Evolutionary conservation across 202 grass and related monocot species (phyloP).

Genomic region (Cymbopogon flexuosus): DNA sequence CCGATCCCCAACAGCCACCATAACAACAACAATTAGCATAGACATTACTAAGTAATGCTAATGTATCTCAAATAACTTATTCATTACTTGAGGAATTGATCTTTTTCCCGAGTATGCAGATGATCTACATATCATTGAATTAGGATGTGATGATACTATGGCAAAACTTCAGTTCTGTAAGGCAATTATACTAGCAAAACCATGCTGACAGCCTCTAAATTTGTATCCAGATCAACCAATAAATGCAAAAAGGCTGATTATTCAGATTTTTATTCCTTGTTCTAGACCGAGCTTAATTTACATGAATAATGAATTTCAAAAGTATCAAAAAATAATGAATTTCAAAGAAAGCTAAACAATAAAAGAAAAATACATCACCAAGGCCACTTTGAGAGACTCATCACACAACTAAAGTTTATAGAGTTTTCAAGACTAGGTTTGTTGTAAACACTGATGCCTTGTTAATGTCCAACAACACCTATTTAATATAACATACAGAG

Average conservation of each 20-base stretch:
- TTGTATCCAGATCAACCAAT: background rate
- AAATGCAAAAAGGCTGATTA: background rate
- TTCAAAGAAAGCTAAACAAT: constrained; percentile 5
- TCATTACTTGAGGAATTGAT: background rate
- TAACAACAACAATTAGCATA: constrained; percentile 8
- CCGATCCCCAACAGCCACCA: too few species aligned
- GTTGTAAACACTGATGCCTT: background rate
- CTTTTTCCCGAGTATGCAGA: background rate
- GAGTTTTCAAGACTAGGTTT: background rate
- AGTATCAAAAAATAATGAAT: constrained; percentile 21
- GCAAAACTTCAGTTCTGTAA: background rate
- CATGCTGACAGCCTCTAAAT: background rate
- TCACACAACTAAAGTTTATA: background rate
- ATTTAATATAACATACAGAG: constrained; percentile 3
- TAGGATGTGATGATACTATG: background rate
- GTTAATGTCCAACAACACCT: background rate
- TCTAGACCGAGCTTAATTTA: constrained; percentile 1
- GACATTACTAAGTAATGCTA: background rate
- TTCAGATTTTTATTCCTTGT: background rate
- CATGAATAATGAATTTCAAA: constrained; percentile 31
- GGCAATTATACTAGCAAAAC: background rate
- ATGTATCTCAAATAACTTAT: background rate
- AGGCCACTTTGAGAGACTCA: background rate
- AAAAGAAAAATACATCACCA: constrained; percentile 18
- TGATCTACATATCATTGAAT: background rate